Base-by-base conservation (phyloP, 306 rosid genomes). In the Dicorynia guianensis region DNA sequence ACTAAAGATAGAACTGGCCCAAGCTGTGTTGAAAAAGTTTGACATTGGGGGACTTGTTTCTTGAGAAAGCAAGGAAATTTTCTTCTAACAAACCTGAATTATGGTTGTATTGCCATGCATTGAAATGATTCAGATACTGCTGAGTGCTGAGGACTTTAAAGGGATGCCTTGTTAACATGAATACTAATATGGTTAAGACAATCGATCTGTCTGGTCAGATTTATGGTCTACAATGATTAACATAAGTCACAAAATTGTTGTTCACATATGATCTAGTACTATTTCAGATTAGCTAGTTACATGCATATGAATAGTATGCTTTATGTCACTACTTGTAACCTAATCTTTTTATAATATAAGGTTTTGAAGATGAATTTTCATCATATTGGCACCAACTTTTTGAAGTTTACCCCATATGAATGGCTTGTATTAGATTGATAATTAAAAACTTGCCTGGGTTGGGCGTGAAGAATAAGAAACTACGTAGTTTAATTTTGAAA, bases 1-100 rank as follows among this genome's bases (percentile, higher is more conserved):
- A 61, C 15, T 67, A 42, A 9, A 52, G 75, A 62, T 19, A 67
- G 63, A 52, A 18, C 58, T 76, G 53, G 80, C 33, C 43, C 67
- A 9, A 38, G 30, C 48, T 30, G 38, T 14, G 49, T 38, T 19
- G 30, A 62, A 9, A 7, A n/a, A 62, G 49, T 53, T 8, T 61
- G 38, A 35, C 18, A 19, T 33, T 46, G 59, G 49, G 69, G 42
- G 42, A 18, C 11, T n/a, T 50, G 17, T 70, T 57, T 62, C 48
- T 69, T 9, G 17, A 71, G 74, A 71, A 25, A 50, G 39, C 19
- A 57, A 67, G 38, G 50, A 71, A 66, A 58, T 34, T 49, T n/a
- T 19, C 36, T 69, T 48, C 20, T 20, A 67, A 55, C 25, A 39
- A 76, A 61, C 53, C 19, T 69, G 65, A 56, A 56, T 77, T 40